Evolutionary conservation across 345 rosid genomes (phyloP).

Genomic region (Salix koriyanagi): DNA sequence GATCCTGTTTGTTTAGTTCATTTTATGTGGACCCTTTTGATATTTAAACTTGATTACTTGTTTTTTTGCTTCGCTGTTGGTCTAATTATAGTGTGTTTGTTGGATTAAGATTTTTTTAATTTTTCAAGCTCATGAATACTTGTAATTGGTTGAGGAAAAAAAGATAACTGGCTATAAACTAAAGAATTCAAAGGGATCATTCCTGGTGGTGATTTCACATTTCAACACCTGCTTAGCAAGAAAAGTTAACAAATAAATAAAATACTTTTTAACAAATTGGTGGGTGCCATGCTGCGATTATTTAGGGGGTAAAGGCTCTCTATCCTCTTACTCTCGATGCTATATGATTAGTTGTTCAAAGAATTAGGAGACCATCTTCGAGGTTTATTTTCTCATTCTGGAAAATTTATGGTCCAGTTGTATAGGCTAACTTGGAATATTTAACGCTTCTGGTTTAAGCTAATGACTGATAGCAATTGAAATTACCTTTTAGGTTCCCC

Average conservation of each 20-base stretch:
- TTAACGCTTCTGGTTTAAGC: background rate
- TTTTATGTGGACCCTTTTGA: background rate
- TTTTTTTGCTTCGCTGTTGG: background rate
- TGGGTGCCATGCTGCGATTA: background rate
- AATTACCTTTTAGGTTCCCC: background rate
- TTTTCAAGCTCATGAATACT: too few species aligned
- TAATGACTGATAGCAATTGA: background rate
- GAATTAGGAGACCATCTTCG: background rate
- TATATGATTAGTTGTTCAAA: background rate
- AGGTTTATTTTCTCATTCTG: background rate
- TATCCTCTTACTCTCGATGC: background rate
- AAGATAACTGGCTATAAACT: too few species aligned
- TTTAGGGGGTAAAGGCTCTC: background rate
- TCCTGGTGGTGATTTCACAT: background rate
- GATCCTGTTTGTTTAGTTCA: constrained; percentile 1
- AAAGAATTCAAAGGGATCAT: background rate
- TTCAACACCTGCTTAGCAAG: background rate
- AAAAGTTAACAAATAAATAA: background rate
- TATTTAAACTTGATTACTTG: background rate
- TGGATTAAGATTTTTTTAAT: background rate
- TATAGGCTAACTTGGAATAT: background rate
- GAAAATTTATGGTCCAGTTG: background rate
- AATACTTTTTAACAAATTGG: background rate
- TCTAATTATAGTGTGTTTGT: background rate
- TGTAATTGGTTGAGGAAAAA: too few species aligned